These are phyloP conservation scores for Fusarium solani-melongenae DNA, from an alignment of 2,329 filamentous ascomycete genomes.

Conservation along the genomic window DNA sequence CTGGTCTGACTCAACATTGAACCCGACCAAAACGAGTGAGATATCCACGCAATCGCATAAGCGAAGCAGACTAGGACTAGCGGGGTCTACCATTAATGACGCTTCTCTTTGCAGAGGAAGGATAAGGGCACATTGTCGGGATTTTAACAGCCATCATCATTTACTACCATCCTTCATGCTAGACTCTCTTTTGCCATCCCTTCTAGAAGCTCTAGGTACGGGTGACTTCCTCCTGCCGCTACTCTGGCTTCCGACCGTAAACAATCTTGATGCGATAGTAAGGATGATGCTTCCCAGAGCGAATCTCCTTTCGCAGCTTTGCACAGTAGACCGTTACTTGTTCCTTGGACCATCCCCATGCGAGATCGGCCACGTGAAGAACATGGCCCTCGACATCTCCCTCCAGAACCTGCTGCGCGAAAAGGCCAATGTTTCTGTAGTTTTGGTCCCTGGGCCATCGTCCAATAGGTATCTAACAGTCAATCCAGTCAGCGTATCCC, in stretches of 20 bases:
- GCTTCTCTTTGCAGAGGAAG: not conserved
- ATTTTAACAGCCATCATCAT: not conserved
- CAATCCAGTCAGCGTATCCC: not conserved
- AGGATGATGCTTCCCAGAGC: not conserved
- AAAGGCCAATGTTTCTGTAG: not conserved
- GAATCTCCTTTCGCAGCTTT: not conserved
- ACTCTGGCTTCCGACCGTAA: not conserved
- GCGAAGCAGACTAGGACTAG: not conserved
- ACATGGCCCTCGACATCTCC: constrained; percentile 14
- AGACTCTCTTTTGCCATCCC: not conserved
- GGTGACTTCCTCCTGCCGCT: not conserved
- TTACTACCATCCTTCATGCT: not conserved
- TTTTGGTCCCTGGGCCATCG: constrained; percentile 10
- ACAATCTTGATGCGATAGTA: not conserved
- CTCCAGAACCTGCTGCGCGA: not conserved
- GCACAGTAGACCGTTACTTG: not conserved
- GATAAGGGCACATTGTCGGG: not conserved
- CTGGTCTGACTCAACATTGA: not conserved
- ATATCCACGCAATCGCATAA: not conserved
- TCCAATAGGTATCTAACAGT: constrained; percentile 2
- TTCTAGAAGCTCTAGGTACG: not conserved
- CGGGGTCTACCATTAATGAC: not conserved
- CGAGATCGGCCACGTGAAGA: not conserved
- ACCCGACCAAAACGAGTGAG: not conserved
- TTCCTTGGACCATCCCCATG: not conserved